Evolutionary conservation across 2,329 filamentous ascomycete species (phyloP).

Genomic region (Bipolaris gigantea): DNA sequence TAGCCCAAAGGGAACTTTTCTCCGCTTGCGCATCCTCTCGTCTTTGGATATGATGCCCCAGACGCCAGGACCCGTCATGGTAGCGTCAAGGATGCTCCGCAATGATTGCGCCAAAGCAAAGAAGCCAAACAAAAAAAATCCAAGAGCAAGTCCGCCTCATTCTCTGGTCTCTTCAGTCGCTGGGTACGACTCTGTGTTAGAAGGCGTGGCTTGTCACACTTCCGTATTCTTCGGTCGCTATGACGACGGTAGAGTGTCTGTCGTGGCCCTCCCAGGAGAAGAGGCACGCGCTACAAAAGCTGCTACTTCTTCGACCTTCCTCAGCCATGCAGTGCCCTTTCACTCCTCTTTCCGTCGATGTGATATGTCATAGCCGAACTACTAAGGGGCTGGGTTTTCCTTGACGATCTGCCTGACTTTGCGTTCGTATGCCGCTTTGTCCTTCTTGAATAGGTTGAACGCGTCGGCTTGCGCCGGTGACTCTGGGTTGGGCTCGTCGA

Average conservation of each 20-base stretch:
- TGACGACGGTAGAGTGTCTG: neutral
- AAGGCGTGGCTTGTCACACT: neutral
- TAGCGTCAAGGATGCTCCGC: neutral
- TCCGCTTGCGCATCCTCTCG: neutral
- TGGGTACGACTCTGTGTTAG: neutral
- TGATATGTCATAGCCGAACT: neutral
- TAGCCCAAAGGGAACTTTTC: constrained; percentile 1
- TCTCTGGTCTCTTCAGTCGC: neutral
- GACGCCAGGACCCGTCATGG: constrained; percentile 7
- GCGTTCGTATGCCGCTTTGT: constrained; percentile 82
- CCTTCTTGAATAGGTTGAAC: constrained; percentile 95
- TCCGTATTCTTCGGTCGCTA: neutral
- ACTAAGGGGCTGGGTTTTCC: constrained; percentile 78
- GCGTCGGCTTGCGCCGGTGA: constrained; percentile 96
- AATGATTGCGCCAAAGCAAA: constrained; percentile 3
- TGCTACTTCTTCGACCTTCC: neutral
- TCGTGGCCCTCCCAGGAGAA: neutral
- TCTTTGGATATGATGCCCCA: neutral
- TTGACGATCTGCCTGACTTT: constrained; percentile 83
- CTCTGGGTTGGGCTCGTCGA: constrained; percentile 96
- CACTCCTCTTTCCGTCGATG: neutral
- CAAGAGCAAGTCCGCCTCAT: neutral
- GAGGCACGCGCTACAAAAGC: neutral
- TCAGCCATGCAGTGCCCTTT: neutral
- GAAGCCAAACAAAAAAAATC: neutral